A percentile compares a stretch with the other conserved stretches of the same genome.
phyloP scores from a whole-genome alignment of 495 filamentous ascomycete genomes.

The Evernia prunastri region DNA sequence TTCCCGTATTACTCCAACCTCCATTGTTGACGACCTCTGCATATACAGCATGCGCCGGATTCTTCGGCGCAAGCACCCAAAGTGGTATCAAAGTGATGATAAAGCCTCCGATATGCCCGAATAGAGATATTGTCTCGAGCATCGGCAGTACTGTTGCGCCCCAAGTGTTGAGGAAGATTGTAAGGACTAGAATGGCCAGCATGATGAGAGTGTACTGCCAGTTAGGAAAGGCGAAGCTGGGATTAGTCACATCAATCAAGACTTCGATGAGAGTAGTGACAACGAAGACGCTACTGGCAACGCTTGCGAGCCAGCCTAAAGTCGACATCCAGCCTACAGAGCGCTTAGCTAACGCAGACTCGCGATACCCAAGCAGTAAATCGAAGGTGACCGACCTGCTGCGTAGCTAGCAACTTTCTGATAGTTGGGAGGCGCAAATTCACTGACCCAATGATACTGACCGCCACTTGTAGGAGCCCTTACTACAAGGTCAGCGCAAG shows the following conservation, averaged over 20 bases:
- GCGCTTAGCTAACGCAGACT: neutral
- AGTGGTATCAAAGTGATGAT: conserved; percentile 16
- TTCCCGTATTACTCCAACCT: conserved; percentile 29
- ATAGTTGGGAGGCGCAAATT: conserved; percentile 33
- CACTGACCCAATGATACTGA: conserved; percentile 37
- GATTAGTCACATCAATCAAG: conserved; percentile 28
- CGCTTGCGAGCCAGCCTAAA: conserved; percentile 38
- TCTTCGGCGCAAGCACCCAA: conserved; percentile 30
- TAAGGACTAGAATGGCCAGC: conserved; percentile 31
- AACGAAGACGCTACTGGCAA: conserved; percentile 38
- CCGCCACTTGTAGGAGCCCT: conserved; percentile 34
- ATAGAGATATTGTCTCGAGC: conserved; percentile 31
- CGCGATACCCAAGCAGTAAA: neutral
- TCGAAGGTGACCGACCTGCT: conserved; percentile 26
- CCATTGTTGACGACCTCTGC: conserved; percentile 21
- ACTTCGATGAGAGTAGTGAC: conserved; percentile 35
- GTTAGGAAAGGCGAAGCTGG: conserved; percentile 27
- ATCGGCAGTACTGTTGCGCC: conserved; percentile 21
- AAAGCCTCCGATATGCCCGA: conserved; percentile 19
- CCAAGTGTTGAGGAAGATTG: conserved; percentile 27
- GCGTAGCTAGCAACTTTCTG: conserved; percentile 38
- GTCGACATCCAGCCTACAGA: conserved; percentile 42
- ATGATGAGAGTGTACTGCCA: conserved; percentile 39
- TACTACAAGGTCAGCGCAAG: neutral
- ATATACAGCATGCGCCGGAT: conserved; percentile 29